Base-by-base conservation (phyloP, 305 asterid genomes). In the Rubia tinctorum region DNA sequence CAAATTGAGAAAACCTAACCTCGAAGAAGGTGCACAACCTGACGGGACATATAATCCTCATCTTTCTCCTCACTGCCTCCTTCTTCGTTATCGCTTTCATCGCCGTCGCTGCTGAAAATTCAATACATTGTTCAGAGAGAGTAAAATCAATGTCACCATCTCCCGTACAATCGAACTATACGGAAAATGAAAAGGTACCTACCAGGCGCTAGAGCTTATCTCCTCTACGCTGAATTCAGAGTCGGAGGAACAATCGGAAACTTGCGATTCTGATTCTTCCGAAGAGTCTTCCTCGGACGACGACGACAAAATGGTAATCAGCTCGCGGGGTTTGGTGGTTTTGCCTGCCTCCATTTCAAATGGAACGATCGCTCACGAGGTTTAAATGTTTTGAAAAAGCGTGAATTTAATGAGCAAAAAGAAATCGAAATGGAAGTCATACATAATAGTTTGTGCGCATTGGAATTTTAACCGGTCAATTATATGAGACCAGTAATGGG, bases 1-100 rank as follows among this genome's bases (percentile, higher is more conserved):
- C 23, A 66, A 66, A 2, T 18, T 0, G 9, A 66, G 11, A 66
- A 71, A 22, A 74, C 47, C 75, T n/a, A 56, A 88, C 96, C 94
- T 83, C 68, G 84, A 74, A 90, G 80, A 17, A 72, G 77, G 15
- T 74, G 83, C 64, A 74, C 58, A 62, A 84, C 84, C 82, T 74
- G 82, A 69, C 68, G 63, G 78, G 67, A 83, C 66, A 78, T 63
- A 11, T 80, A 82, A n/a, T 79, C 84, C 47, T 70, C 77, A 18
- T 66, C 80, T 12, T 63, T 71, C 23, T 64, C 71, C 58, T 68
- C 47, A 55, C 27, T 49, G 39, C 53, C 82, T n/a, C 75, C 82
- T 62, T 82, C 87, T 55, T 68, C 76, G 69, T 66, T 67, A 68
- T 82, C 69, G 70, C 20, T 66, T 53, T 72, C 72, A 20, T 66